These are phyloP conservation scores for Cladosporium cucumerinum DNA, from an alignment of 2,329 filamentous ascomycete species.

Conservation along the genomic window DNA sequence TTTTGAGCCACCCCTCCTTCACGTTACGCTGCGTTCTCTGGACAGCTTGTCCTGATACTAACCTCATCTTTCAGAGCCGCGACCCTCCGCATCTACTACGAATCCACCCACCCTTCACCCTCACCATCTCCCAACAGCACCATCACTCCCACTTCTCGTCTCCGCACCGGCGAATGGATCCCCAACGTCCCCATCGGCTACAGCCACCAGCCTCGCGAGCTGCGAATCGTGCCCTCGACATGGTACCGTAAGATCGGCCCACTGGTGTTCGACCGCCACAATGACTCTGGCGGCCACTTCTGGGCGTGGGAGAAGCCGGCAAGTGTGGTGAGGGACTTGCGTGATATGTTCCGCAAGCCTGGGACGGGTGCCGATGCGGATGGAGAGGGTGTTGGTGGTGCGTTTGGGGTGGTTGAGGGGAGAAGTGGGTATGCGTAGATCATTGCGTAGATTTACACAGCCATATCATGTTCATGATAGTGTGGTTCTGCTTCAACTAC, in stretches of 20 bases:
- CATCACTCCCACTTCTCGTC: not conserved
- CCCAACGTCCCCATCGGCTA: constrained; percentile 6
- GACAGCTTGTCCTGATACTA: not conserved
- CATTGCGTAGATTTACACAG: too few relatives aligned
- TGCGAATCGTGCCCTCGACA: constrained; percentile 11
- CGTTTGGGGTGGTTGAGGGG: constrained; percentile 10
- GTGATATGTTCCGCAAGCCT: constrained; percentile 12
- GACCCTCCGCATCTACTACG: constrained; percentile 16
- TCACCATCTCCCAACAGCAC: not conserved
- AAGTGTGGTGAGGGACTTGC: constrained; percentile 9
- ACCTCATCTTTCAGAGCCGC: not conserved
- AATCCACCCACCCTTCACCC: constrained; percentile 8
- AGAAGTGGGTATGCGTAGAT: not conserved
- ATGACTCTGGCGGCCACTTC: constrained; percentile 9
- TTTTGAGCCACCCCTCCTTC: not conserved
- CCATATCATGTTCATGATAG: not conserved
- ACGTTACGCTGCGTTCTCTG: not conserved
- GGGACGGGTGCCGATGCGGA: not conserved
- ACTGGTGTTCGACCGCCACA: constrained; percentile 12
- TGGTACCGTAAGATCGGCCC: constrained; percentile 12
- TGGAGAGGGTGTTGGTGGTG: constrained; percentile 6
- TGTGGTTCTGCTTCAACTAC: not conserved
- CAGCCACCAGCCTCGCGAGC: constrained; percentile 12
- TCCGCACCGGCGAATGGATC: constrained; percentile 10
- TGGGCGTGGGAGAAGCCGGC: constrained; percentile 14